Evolutionary conservation across 2,329 filamentous ascomycete genomes (phyloP).

Genomic region (Rutstroemia sp.): DNA sequence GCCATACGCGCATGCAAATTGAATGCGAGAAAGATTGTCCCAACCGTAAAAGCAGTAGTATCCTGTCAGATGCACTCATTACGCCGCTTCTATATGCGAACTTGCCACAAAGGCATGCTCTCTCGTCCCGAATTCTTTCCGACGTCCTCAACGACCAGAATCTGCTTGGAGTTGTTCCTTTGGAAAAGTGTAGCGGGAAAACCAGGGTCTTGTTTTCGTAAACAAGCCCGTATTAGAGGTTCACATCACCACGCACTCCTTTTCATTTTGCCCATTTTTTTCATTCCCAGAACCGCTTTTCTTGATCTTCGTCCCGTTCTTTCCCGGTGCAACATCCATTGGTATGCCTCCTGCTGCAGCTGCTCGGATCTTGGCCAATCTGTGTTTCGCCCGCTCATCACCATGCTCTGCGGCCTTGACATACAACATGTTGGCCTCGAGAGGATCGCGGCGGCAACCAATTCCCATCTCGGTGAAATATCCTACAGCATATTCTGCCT

Average conservation of each 20-base stretch:
- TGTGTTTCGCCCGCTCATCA: slow-evolving; percentile 81
- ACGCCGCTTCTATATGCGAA: background rate
- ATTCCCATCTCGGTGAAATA: slow-evolving; percentile 99
- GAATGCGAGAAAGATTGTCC: background rate
- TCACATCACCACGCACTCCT: slow-evolving; percentile 26
- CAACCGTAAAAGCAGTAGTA: background rate
- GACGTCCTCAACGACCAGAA: background rate
- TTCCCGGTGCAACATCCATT: slow-evolving; percentile 26
- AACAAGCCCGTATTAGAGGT: background rate
- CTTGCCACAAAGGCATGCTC: background rate
- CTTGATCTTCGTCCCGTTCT: slow-evolving; percentile 25
- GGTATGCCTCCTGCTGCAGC: slow-evolving; percentile 50
- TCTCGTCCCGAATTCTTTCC: background rate
- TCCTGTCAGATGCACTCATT: background rate
- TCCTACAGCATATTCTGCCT: slow-evolving; percentile 88
- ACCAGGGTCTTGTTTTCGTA: background rate
- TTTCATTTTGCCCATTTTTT: slow-evolving; percentile 19
- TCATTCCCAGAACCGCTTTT: slow-evolving; percentile 20
- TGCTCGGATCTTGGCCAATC: slow-evolving; percentile 77
- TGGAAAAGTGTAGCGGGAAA: too few relatives aligned
- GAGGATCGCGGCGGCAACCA: slow-evolving; percentile 84
- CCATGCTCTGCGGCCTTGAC: slow-evolving; percentile 90
- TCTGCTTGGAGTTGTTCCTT: background rate
- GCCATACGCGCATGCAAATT: background rate
- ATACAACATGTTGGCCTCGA: slow-evolving; percentile 98